A percentile compares a stretch with the other conserved stretches of the same genome.
phyloP scores from a whole-genome alignment of 352 stramenopile species.

The Phytopythium kandeliae region DNA sequence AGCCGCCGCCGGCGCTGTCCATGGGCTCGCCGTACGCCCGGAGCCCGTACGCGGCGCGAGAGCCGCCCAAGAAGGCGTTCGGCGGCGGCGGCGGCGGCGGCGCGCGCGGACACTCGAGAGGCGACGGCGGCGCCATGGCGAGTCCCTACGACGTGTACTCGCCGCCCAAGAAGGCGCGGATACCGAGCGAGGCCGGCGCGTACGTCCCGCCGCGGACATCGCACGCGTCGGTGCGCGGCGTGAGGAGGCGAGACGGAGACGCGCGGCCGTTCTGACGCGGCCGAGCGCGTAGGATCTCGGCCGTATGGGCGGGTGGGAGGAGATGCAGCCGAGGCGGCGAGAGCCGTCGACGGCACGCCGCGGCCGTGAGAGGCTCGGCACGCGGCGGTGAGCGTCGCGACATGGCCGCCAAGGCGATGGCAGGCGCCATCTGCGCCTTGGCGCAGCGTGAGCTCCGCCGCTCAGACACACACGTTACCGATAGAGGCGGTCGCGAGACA shows the following conservation, averaged over 20 bases:
- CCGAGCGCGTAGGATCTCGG: no score
- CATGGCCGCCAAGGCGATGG: no score
- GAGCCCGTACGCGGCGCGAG: conserved; percentile 26
- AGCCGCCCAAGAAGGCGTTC: conserved; percentile 18
- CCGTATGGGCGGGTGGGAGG: not conserved
- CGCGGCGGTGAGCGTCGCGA: no score
- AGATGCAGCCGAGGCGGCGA: no score
- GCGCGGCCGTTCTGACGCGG: conserved; percentile 1
- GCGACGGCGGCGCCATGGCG: conserved; percentile 1
- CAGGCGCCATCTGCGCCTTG: no score
- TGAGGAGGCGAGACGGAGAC: conserved; percentile 11
- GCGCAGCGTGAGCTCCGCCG: no score
- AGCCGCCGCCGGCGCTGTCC: conserved; percentile 27
- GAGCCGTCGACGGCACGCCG: no score
- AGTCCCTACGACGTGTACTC: conserved; percentile 50
- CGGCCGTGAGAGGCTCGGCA: no score
- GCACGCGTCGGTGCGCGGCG: conserved; percentile 26
- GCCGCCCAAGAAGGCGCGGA: conserved; percentile 30
- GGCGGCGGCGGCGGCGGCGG: conserved; percentile 7
- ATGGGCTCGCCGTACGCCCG: conserved; percentile 34
- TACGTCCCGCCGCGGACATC: conserved; percentile 38
- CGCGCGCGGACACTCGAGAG: conserved; percentile 1
- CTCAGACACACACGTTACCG: no score
- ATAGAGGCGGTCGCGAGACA: not conserved
- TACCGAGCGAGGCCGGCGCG: conserved; percentile 13